A percentile compares a stretch with the other conserved stretches of the same genome.
These are phyloP conservation scores for Claviceps sorghi DNA, from an alignment of 2,329 filamentous ascomycete species.

Conservation along the genomic window DNA sequence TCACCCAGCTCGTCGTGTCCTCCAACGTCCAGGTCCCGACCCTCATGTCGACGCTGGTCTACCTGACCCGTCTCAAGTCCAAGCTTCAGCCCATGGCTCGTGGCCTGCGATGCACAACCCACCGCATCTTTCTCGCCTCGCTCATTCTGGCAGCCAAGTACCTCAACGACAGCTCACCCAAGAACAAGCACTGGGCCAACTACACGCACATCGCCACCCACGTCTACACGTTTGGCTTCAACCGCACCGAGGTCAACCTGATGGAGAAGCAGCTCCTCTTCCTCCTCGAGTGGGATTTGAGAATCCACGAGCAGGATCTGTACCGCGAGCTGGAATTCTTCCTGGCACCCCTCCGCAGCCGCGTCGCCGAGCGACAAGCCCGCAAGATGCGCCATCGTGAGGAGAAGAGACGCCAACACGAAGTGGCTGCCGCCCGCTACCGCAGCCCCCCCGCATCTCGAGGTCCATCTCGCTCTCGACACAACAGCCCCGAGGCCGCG, in stretches of 20 bases:
- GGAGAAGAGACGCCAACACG: conserved; percentile 27
- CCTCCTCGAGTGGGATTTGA: conserved; percentile 86
- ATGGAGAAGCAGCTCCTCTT: conserved; percentile 99
- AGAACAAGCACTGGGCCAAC: conserved; percentile 99
- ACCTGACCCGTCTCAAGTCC: conserved; percentile 69
- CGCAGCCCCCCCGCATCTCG: conserved; percentile 33
- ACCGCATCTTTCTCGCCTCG: conserved; percentile 88
- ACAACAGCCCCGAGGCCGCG: conserved; percentile 25
- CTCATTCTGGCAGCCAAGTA: conserved; percentile 89
- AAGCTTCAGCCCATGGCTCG: conserved; percentile 88
- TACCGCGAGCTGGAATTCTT: conserved; percentile 79
- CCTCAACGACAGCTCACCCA: conserved; percentile 93
- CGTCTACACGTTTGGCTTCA: conserved; percentile 67
- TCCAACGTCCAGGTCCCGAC: conserved; percentile 97
- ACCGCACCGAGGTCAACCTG: conserved; percentile 87
- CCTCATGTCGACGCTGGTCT: conserved; percentile 91
- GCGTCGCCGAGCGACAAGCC: conserved; percentile 35
- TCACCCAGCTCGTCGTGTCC: conserved; percentile 74
- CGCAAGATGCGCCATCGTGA: conserved; percentile 36
- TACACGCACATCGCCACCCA: conserved; percentile 68
- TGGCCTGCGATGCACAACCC: conserved; percentile 88
- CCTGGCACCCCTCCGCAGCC: conserved; percentile 64
- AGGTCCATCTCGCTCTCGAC: conserved; percentile 26
- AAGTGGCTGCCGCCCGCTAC: conserved; percentile 24
- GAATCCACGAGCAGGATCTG: conserved; percentile 72